Evolutionary conservation across 352 stramenopile species (phyloP).

Genomic region (Phytophthora syringae): DNA sequence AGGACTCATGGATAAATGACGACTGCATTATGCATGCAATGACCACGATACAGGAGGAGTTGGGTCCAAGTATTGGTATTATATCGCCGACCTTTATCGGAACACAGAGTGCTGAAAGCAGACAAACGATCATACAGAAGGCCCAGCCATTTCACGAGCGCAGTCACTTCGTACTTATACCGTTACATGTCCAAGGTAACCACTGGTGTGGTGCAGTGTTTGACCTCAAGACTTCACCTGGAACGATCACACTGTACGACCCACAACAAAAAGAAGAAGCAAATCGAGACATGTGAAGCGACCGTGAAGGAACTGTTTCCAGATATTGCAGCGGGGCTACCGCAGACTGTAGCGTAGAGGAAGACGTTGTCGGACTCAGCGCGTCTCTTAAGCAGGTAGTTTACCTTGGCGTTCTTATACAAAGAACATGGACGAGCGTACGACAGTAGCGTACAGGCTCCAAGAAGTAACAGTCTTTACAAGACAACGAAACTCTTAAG

Average conservation of each 20-base stretch:
- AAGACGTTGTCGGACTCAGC: too few species aligned
- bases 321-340: too few species aligned
- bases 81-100: neutral
- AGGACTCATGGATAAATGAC: neutral
- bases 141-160: neutral
- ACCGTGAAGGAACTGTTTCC: neutral
- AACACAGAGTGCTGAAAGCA: neutral
- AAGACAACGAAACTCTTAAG: too few species aligned
- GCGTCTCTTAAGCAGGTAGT: too few species aligned
- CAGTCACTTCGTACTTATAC: neutral
- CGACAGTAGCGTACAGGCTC: too few species aligned
- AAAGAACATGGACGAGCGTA: too few species aligned
- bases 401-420: too few species aligned
- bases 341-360: too few species aligned
- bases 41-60: neutral
- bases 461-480: too few species aligned
- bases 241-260: neutral
- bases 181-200: neutral
- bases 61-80: neutral
- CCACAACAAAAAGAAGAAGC: neutral
- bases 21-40: slow-evolving; percentile 1
- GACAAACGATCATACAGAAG: neutral
- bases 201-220: neutral
- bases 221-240: neutral
- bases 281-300: neutral